These are phyloP conservation scores for Priceomyces melissophilus DNA, from an alignment of 805 yeast species.

Conservation along the genomic window DNA sequence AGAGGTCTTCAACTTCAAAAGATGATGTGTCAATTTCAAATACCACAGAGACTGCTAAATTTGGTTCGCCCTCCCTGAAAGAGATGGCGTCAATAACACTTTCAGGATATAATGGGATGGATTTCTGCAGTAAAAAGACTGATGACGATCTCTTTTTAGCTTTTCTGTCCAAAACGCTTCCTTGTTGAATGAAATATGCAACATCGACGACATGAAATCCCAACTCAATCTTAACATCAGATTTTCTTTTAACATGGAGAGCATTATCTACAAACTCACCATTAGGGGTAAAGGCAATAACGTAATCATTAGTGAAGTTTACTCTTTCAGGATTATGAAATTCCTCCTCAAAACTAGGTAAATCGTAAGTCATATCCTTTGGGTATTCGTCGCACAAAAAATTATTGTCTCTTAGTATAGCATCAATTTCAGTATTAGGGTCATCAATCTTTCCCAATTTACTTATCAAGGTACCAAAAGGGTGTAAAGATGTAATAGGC, in stretches of 20 bases:
- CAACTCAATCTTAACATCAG: conserved; percentile 63
- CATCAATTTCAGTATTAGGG: conserved; percentile 74
- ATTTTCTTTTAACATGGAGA: conserved; percentile 65
- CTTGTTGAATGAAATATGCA: conserved; percentile 65
- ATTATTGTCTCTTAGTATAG: conserved; percentile 84
- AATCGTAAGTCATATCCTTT: conserved; percentile 36
- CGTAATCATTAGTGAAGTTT: conserved; percentile 56
- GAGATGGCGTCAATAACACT: conserved; percentile 58
- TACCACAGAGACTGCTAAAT: conserved; percentile 71
- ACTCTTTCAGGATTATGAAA: conserved; percentile 40
- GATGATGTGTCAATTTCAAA: conserved; percentile 73
- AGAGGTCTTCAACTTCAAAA: conserved; percentile 69
- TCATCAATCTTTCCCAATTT: conserved; percentile 81
- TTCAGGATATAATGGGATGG: conserved; percentile 64
- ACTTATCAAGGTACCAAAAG: conserved; percentile 90
- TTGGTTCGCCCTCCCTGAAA: conserved; percentile 55
- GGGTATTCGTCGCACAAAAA: conserved; percentile 78
- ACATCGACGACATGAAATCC: conserved; percentile 88
- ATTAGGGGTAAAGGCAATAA: conserved; percentile 59
- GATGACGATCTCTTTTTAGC: conserved; percentile 88
- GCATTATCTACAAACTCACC: conserved; percentile 71
- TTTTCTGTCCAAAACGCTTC: conserved; percentile 78
- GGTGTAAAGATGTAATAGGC: conserved; percentile 98
- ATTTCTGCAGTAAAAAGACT: conserved; percentile 79
- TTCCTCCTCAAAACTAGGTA: conserved; percentile 40